These are phyloP conservation scores for Bertia moriformis DNA, from an alignment of 2,329 filamentous ascomycete genomes.

Conservation along the genomic window DNA sequence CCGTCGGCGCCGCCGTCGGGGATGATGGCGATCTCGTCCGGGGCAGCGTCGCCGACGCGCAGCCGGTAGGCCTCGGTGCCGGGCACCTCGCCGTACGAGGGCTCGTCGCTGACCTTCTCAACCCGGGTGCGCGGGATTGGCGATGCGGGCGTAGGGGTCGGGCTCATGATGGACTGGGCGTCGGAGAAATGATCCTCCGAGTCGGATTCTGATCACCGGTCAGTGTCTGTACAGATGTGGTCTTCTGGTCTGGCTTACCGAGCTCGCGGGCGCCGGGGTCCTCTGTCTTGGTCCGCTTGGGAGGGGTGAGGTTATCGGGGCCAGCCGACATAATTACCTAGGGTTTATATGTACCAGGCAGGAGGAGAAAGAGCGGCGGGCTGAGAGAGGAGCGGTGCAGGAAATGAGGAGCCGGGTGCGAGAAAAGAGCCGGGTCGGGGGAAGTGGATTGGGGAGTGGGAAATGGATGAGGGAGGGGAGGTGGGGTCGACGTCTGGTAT, in stretches of 20 bases:
- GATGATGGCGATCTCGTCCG: conserved; percentile 43
- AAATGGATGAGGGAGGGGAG: no score
- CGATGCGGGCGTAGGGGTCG: conserved; percentile 25
- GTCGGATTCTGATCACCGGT: conserved; percentile 36
- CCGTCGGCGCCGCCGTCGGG: conserved; percentile 12
- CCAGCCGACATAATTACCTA: no score
- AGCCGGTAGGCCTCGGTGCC: conserved; percentile 41
- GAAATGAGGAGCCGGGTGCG: no score
- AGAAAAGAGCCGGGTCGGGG: no score
- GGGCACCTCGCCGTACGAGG: conserved; percentile 45
- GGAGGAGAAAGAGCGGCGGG: no score
- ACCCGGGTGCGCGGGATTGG: conserved; percentile 44
- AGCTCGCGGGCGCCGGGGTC: conserved; percentile 47
- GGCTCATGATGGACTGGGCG: conserved; percentile 34
- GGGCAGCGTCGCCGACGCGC: conserved; percentile 39
- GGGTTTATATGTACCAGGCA: no score
- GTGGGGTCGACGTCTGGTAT: no score
- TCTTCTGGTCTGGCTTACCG: conserved; percentile 21
- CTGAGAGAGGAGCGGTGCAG: no score
- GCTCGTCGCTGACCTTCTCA: conserved; percentile 41
- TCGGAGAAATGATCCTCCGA: conserved; percentile 60
- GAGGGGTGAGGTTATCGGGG: conserved; percentile 22
- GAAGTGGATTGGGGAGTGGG: no score
- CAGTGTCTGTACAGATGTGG: conserved; percentile 5
- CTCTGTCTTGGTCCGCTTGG: conserved; percentile 22